These are phyloP conservation scores for Pyrenophora tritici-repentis DNA, from an alignment of 2,329 filamentous ascomycete species.

Conservation along the genomic window DNA sequence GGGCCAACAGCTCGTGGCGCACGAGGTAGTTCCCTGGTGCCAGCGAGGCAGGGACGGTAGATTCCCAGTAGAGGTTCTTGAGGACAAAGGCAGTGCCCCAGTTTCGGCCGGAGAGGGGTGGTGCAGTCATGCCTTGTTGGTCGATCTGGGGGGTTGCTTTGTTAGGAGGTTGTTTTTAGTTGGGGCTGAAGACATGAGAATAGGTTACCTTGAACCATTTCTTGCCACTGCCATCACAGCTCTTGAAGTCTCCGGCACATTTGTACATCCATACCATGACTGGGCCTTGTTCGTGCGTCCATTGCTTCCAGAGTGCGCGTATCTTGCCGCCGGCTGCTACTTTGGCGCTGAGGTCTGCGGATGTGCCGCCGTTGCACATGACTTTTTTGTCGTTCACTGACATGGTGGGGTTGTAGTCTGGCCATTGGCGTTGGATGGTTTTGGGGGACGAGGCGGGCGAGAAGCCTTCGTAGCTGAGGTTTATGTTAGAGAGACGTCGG, in stretches of 20 bases:
- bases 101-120: conserved; percentile 52
- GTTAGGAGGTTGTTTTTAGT: neutral
- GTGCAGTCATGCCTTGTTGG: conserved; percentile 57
- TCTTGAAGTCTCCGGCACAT: conserved; percentile 54
- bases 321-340: conserved; percentile 57
- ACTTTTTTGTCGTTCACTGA: conserved; percentile 56
- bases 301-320: conserved; percentile 61
- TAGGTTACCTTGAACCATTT: conserved; percentile 60
- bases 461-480: conserved; percentile 59
- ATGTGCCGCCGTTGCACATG: conserved; percentile 59
- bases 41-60: conserved; percentile 56
- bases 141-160: conserved; percentile 42
- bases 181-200: neutral
- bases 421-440: conserved; percentile 64
- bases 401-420: conserved; percentile 61
- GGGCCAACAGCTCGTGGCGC: conserved; percentile 61
- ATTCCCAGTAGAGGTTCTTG: conserved; percentile 58
- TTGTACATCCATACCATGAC: conserved; percentile 62
- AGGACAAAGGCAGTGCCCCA: conserved; percentile 58
- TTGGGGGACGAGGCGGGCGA: conserved; percentile 54
- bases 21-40: conserved; percentile 44
- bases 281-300: conserved; percentile 64
- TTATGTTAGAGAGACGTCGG: conserved; percentile 41
- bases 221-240: conserved; percentile 58
- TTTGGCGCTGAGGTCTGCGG: conserved; percentile 50